phyloP scores from a whole-genome alignment of 148 eudicot species.

The Simmondsia chinensis region DNA sequence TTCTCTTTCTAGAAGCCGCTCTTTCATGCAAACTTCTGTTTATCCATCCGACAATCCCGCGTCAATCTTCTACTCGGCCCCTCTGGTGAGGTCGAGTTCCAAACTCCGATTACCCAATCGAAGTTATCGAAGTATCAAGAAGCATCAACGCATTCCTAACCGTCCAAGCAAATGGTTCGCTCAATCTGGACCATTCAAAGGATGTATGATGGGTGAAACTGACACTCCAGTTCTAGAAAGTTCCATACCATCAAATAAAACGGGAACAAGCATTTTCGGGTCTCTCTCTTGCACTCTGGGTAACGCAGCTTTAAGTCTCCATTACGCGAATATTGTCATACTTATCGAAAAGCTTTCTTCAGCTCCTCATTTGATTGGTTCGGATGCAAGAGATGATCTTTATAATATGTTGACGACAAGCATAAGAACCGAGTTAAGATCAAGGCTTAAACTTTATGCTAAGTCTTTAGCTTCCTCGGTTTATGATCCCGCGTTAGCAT shows the following conservation, averaged over 20 bases:
- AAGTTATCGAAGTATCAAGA: slow-evolving; percentile 32
- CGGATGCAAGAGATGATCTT: slow-evolving; percentile 82
- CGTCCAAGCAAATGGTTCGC: slow-evolving; percentile 30
- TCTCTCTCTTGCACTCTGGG: slow-evolving; percentile 45
- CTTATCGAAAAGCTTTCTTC: slow-evolving; percentile 72
- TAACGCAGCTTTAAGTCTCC: slow-evolving; percentile 65
- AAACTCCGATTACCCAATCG: slow-evolving; percentile 31
- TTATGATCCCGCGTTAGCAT: slow-evolving; percentile 50
- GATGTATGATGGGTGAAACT: slow-evolving; percentile 54
- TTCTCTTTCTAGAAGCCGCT: slow-evolving; percentile 49
- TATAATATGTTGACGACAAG: slow-evolving; percentile 67
- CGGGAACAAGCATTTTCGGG: slow-evolving; percentile 4
- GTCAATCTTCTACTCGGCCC: slow-evolving; percentile 40
- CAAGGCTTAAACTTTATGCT: slow-evolving; percentile 41
- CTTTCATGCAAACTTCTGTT: slow-evolving; percentile 45
- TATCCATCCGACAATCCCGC: slow-evolving; percentile 42
- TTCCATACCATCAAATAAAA: slow-evolving; percentile 25
- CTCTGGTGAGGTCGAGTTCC: slow-evolving; percentile 55
- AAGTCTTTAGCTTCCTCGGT: slow-evolving; percentile 36
- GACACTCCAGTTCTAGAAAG: slow-evolving; percentile 50
- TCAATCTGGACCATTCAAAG: slow-evolving; percentile 59
- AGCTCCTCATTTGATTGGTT: slow-evolving; percentile 66
- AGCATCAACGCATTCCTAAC: slow-evolving; percentile 16
- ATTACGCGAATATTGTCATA: slow-evolving; percentile 74
- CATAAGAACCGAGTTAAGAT: slow-evolving; percentile 48